Conservation (phyloP, 2,329 filamentous ascomycete genomes). For the Arthrinium phaeospermum region DNA sequence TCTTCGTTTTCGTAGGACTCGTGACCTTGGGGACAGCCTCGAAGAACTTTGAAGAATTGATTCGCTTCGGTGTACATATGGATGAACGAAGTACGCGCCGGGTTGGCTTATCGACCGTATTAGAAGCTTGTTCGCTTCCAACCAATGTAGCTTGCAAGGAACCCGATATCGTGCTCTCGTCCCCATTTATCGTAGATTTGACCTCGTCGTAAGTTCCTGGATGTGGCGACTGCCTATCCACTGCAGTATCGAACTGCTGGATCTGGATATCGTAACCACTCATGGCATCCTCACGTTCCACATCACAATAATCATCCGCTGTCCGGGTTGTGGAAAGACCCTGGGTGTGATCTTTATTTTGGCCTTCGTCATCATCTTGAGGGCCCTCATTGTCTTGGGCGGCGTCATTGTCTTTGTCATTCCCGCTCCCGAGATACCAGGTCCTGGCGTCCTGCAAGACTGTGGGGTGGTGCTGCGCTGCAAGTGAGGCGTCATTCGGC, state of each 20-base stretch:
- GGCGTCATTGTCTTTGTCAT: background rate
- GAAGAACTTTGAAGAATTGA: constrained; percentile 44
- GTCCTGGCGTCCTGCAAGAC: constrained; percentile 18
- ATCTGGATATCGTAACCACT: constrained; percentile 28
- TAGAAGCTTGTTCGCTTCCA: background rate
- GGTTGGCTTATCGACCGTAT: background rate
- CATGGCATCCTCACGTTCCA: constrained; percentile 38
- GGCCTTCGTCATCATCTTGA: background rate
- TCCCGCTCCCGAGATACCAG: constrained; percentile 20
- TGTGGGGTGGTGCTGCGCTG: background rate
- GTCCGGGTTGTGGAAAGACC: background rate
- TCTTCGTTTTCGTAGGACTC: constrained; percentile 27
- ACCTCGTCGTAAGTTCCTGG: background rate
- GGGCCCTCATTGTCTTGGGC: background rate
- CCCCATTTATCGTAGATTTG: background rate
- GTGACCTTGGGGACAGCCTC: constrained; percentile 21
- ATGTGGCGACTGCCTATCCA: background rate
- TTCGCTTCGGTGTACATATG: constrained; percentile 29
- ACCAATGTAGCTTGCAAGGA: background rate
- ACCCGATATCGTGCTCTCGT: background rate
- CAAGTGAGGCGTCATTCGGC: background rate
- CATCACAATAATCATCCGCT: constrained; percentile 37
- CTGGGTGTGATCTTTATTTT: no score
- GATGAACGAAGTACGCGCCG: constrained; percentile 4
- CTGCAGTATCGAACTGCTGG: constrained; percentile 6